These are phyloP conservation scores for Kwoniella dendrophila DNA, from an alignment of 768 basidiomycete species.

Conservation along the genomic window DNA sequence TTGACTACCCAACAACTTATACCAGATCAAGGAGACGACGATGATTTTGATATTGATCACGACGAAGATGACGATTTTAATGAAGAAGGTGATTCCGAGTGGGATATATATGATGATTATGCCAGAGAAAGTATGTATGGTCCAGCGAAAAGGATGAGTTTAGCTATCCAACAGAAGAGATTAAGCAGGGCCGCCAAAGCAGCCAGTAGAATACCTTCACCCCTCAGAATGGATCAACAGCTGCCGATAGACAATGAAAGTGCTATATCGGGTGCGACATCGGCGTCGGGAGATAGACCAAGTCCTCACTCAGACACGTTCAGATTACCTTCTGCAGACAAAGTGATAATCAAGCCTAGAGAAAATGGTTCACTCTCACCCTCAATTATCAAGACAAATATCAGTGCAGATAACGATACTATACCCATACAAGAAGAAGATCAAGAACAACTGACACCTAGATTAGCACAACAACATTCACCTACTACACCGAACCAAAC, in stretches of 20 bases:
- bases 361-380: not conserved
- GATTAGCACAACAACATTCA: not conserved
- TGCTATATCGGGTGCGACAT: slow-evolving; percentile 2
- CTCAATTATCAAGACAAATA: not conserved
- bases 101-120: slow-evolving; percentile 53
- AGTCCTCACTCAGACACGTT: slow-evolving; percentile 8
- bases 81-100: slow-evolving; percentile 30
- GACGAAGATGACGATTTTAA: slow-evolving; percentile 11
- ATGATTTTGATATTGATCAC: not conserved
- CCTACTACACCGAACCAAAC: slow-evolving; percentile 8
- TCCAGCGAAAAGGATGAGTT: slow-evolving; percentile 15
- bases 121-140: slow-evolving; percentile 49
- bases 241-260: not conserved
- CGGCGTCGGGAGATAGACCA: not conserved
- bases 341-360: not conserved
- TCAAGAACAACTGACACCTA: slow-evolving; percentile 17
- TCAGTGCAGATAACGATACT: not conserved
- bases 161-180: slow-evolving; percentile 23
- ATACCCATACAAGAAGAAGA: not conserved
- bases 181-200: slow-evolving; percentile 17
- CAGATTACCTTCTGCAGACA: slow-evolving; percentile 15
- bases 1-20: not conserved
- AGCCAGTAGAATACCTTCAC: slow-evolving; percentile 7
- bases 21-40: not conserved
- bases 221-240: not conserved